These are phyloP conservation scores for Fomitopsis palustris DNA, from an alignment of 1,284 basidiomycete genomes.

Conservation along the genomic window DNA sequence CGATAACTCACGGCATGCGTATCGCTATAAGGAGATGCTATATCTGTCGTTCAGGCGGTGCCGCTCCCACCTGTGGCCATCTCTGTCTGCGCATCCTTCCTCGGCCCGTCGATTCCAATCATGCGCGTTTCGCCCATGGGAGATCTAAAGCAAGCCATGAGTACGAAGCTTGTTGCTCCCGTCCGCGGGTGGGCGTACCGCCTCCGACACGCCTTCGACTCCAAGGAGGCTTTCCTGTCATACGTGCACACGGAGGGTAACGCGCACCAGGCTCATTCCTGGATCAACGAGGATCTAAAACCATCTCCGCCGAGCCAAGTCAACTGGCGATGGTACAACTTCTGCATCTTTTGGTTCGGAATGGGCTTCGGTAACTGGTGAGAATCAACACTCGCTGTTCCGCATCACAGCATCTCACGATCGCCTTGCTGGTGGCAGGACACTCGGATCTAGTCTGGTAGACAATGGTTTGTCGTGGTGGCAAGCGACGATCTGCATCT, in stretches of 20 bases:
- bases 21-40: not conserved
- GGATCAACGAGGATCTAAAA: slow-evolving; percentile 22
- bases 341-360: slow-evolving; percentile 24
- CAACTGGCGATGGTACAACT: slow-evolving; percentile 23
- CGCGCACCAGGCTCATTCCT: slow-evolving; percentile 13
- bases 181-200: slow-evolving; percentile 13
- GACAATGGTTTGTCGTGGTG: slow-evolving; percentile 31
- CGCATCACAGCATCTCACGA: not conserved
- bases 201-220: slow-evolving; percentile 12
- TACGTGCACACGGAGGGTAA: slow-evolving; percentile 21
- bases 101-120: not conserved
- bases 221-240: slow-evolving; percentile 14
- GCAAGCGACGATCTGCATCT: slow-evolving; percentile 29
- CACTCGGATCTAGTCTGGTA: slow-evolving; percentile 23
- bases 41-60: not conserved
- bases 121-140: not conserved
- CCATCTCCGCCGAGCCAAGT: slow-evolving; percentile 20
- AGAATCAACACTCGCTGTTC: not conserved
- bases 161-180: slow-evolving; percentile 2
- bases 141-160: not conserved
- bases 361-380: slow-evolving; percentile 25
- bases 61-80: not conserved
- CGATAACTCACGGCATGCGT: too few relatives aligned
- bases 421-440: slow-evolving; percentile 6
- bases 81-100: not conserved